phyloP scores from a whole-genome alignment of 305 asterid species.

The Fraxinus xanthoxyloides region DNA sequence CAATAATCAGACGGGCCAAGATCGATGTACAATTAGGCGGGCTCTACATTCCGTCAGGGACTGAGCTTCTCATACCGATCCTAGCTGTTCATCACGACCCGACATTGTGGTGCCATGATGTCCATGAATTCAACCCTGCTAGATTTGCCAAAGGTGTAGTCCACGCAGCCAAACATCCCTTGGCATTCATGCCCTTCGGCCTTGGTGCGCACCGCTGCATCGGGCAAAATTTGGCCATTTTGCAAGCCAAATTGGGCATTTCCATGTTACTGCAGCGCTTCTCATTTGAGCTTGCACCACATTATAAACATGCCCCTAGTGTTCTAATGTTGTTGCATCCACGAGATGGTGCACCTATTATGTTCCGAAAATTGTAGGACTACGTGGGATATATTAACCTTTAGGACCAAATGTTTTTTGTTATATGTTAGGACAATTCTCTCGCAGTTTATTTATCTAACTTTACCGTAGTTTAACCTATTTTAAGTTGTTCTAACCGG shows the following conservation, averaged over 20 bases:
- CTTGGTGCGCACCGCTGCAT: conserved; percentile 77
- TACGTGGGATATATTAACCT: neutral
- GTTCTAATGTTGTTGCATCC: conserved; percentile 77
- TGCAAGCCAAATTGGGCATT: conserved; percentile 71
- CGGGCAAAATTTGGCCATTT: conserved; percentile 77
- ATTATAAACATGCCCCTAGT: conserved; percentile 76
- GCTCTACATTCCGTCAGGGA: conserved; percentile 50
- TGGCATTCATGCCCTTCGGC: conserved; percentile 92
- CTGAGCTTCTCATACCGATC: conserved; percentile 85
- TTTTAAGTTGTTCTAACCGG: neutral
- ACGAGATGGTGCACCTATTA: conserved; percentile 81
- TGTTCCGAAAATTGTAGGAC: conserved; percentile 61
- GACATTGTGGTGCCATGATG: conserved; percentile 81
- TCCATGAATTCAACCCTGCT: conserved; percentile 74
- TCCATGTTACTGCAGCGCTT: conserved; percentile 81
- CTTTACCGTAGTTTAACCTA: neutral
- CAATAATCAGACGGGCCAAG: conserved; percentile 72
- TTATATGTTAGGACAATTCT: neutral
- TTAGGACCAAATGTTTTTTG: neutral
- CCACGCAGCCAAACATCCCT: conserved; percentile 70
- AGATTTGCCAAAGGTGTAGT: conserved; percentile 73
- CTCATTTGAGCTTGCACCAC: conserved; percentile 60
- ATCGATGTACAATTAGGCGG: conserved; percentile 54
- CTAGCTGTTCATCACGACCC: conserved; percentile 84
- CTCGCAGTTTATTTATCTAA: neutral